phyloP scores from a whole-genome alignment of 306 rosid species.

The Senna tora region DNA sequence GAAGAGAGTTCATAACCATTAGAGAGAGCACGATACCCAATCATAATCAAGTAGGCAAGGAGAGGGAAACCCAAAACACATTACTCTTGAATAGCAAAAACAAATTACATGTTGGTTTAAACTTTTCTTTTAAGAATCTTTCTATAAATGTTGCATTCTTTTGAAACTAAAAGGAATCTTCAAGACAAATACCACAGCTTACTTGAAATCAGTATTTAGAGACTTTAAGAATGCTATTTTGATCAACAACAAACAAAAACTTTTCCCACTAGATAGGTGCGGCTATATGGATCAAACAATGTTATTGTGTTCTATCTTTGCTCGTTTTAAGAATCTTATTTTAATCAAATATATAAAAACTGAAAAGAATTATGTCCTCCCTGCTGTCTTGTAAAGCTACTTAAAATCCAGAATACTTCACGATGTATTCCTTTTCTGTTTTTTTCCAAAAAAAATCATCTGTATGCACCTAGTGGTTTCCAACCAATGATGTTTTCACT shows the following conservation, averaged over 20 bases:
- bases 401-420: neutral
- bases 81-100: neutral
- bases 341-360: neutral
- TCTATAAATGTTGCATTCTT: neutral
- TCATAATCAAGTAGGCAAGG: neutral
- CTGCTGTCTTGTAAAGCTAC: neutral
- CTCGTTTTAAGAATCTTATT: neutral
- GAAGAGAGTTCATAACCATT: neutral
- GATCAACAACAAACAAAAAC: too few relatives aligned
- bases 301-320: too few relatives aligned
- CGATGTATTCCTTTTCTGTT: neutral
- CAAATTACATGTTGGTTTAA: neutral
- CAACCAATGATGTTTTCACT: neutral
- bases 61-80: neutral
- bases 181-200: neutral
- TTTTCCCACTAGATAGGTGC: too few relatives aligned
- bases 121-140: neutral
- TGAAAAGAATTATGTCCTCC: neutral
- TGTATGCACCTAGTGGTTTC: neutral
- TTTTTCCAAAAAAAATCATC: neutral
- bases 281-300: too few relatives aligned
- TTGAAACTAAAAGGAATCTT: neutral
- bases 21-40: neutral
- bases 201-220: neutral
- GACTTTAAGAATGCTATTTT: neutral